Conservation (phyloP, 768 basidiomycete genomes). For the Pleurotus platypus region DNA sequence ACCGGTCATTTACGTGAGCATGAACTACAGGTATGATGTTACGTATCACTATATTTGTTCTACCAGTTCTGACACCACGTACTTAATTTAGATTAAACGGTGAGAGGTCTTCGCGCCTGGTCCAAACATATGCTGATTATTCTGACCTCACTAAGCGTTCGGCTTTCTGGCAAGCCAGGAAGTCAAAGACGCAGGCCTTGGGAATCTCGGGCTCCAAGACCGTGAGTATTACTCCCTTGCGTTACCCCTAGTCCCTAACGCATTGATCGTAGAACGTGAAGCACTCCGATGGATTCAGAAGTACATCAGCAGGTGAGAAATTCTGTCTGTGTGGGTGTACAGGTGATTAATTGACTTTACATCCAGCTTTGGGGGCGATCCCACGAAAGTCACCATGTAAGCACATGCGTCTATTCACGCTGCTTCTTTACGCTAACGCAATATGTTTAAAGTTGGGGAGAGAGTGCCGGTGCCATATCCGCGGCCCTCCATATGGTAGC, state of each 20-base stretch:
- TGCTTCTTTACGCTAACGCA: conserved; percentile 1
- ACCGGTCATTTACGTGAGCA: conserved; percentile 50
- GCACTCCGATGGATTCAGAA: conserved; percentile 66
- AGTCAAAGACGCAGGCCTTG: conserved; percentile 46
- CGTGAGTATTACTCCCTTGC: conserved; percentile 31
- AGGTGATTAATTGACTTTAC: not conserved
- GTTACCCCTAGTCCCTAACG: no score
- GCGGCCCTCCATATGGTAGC: conserved; percentile 47
- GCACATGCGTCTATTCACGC: conserved; percentile 11
- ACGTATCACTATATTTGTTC: no score
- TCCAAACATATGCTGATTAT: not conserved
- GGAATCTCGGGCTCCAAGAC: conserved; percentile 63
- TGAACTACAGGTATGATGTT: conserved; percentile 41
- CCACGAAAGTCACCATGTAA: conserved; percentile 54
- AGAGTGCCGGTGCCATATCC: conserved; percentile 50
- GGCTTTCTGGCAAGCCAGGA: conserved; percentile 53
- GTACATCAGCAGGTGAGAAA: conserved; percentile 45
- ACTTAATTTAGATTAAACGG: not conserved
- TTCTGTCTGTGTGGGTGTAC: not conserved
- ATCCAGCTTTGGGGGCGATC: conserved; percentile 55
- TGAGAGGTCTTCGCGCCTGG: not conserved
- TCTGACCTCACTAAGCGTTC: conserved; percentile 27
- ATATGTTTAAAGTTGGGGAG: conserved; percentile 28
- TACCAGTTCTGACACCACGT: not conserved
- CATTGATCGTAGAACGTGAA: conserved; percentile 37